Evolutionary conservation across 2,329 filamentous ascomycete species (phyloP), one percentile per base, ranked within the genome.

Genomic region (Colletotrichum filicis): DNA sequence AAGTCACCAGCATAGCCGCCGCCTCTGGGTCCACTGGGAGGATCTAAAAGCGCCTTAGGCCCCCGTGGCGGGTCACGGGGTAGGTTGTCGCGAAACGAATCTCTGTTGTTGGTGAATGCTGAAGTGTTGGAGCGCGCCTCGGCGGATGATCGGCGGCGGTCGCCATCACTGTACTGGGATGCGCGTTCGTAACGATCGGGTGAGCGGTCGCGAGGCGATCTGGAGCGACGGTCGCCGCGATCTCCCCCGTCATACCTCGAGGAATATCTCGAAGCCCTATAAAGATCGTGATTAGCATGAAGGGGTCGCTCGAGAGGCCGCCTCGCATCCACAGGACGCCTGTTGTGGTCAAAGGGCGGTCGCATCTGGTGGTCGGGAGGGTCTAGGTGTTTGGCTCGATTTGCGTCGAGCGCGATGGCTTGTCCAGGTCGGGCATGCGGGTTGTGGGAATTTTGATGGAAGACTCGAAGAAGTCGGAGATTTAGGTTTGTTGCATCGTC

Each of bases 51-150:
- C 4, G 93, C 94, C 81, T 95, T 95, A 12, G 95, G 95, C 0
- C 94, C 95, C 68, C 95, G 89, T 3, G 95, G 95, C 2, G 94
- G 92, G 75, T 97, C 94, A 76, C 92, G 88, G 14, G 88, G 49
- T 4, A 76, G 68, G 46, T 70, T 70, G 32, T 75, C 86, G 35
- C 85, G 80, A 74, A 91, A 91, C 14, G 79, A 80, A 76, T 92
- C 90, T 76, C 91, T 87, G 76, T 87, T 89, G 76, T 87, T 89
- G 1, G 88, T 89, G 74, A 94, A 94, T n/a, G 86, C 84, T 32
- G 88, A 86, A 68, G 87, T 86, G 78, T 90, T 91, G 37, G 85
- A 81, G 73, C 89, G 86, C 60, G 84, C 85, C 77, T 92, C 90
- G 66, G 87, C 86, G 2, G 87, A 90, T n/a, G 91, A 92, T 63